These are phyloP conservation scores for Chaetomium sp. DNA, from an alignment of 2,329 filamentous ascomycete genomes.

Conservation along the genomic window DNA sequence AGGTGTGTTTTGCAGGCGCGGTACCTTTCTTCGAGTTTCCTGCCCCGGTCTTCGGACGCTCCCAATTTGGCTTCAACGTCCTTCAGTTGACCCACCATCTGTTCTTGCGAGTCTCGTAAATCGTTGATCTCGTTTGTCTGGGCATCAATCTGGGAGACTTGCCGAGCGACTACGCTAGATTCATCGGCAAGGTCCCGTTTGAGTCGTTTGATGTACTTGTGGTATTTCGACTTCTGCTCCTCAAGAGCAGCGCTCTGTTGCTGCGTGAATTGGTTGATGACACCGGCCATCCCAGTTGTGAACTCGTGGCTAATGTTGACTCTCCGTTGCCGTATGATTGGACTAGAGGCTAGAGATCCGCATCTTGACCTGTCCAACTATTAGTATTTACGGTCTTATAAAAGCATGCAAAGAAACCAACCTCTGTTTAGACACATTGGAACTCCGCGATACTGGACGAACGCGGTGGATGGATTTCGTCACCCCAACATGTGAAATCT, in stretches of 20 bases:
- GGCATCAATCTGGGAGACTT: conserved; percentile 14
- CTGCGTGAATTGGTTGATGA: conserved; percentile 32
- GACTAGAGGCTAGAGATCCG: conserved; percentile 24
- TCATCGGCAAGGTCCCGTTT: conserved; percentile 20
- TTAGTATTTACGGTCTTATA: neutral
- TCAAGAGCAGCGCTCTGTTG: conserved; percentile 26
- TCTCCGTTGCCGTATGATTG: conserved; percentile 22
- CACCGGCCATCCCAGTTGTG: conserved; percentile 26
- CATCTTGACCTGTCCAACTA: conserved; percentile 13
- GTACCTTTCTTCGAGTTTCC: conserved; percentile 42
- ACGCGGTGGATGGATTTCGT: neutral
- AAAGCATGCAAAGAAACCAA: neutral
- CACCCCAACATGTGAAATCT: neutral
- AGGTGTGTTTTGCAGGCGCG: conserved; percentile 44
- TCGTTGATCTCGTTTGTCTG: conserved; percentile 27
- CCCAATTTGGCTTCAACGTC: conserved; percentile 36
- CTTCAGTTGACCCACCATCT: conserved; percentile 25
- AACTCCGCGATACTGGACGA: conserved; percentile 27
- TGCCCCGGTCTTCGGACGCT: conserved; percentile 36
- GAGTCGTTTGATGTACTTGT: conserved; percentile 30
- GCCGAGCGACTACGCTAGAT: conserved; percentile 3
- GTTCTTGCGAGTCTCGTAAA: conserved; percentile 25
- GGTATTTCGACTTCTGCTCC: conserved; percentile 27
- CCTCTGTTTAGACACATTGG: conserved; percentile 28
- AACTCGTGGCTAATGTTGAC: conserved; percentile 29